Base-by-base conservation (phyloP, 805 yeast genomes). In the Scheffersomyces amazonensis region DNA sequence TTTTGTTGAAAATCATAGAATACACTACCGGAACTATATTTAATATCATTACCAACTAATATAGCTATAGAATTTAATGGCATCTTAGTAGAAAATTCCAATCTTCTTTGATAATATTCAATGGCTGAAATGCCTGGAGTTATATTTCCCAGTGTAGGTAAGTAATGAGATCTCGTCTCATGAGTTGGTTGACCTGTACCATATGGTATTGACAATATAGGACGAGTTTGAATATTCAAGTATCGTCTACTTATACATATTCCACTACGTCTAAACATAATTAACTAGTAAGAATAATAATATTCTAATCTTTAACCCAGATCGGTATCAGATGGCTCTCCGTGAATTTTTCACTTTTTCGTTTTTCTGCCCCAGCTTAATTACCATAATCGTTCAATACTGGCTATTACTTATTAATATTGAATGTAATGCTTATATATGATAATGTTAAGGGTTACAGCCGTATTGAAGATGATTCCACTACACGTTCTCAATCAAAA, bases 1-100 rank as follows among this genome's bases (percentile, higher is more conserved):
- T 90, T 84, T 63, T 93, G 99, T 54, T 91, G 95, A 56, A 93
- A 93, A 27, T 85, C 84, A 55, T 90, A 81, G 52, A 93, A 93
- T 1, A 91, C 98, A 8, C 91, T 78, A 0, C 96, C 96, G 0
- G 96, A 81, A 8, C 96, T 87, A 60, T 70, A 88, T 56, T 87
- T 86, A 8, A 83, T 69, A 27, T 75, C 69, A 51, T 76, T 75
- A 1, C 97, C 95, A 1, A 83, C 79, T 7, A 90, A 58, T 16
- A 93, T 78, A 0, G 91, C 90, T 19, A 85, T 62, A 4, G 91
- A 80, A 16, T 74, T 70, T 7, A 74, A 68, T 1, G 88, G 83
- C 51, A 93, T 56, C 23, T 66, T 56, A 21, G 64, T 64, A 0
- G 85, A 75, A 2, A 93, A 62, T n/a, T 62, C 58, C 5, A 72